Evolutionary conservation across 495 filamentous ascomycete species (phyloP).

Genomic region (Chlorociboria aeruginascens): DNA sequence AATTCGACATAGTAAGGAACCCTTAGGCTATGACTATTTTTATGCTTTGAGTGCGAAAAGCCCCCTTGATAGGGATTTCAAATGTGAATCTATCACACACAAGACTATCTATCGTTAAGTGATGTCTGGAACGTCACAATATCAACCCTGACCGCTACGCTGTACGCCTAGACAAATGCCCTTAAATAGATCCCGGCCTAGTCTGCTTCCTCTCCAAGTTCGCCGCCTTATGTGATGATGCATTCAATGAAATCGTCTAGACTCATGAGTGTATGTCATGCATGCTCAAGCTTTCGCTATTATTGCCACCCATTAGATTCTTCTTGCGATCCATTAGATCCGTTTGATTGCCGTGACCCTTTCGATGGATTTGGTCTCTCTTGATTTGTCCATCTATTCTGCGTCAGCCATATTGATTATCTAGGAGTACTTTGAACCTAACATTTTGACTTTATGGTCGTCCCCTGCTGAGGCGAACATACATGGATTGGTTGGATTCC

Average conservation of each 20-base stretch:
- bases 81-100: neutral
- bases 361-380: constrained; percentile 1
- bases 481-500: constrained; percentile 72
- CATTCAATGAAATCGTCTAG: neutral
- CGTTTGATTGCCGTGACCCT: neutral
- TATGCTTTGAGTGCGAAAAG: neutral
- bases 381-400: constrained; percentile 10
- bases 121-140: constrained; percentile 9
- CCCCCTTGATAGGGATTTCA: no score
- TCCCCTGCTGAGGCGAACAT: constrained; percentile 92
- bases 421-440: constrained; percentile 20
- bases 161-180: constrained; percentile 11
- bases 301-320: constrained; percentile 5
- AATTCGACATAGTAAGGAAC: neutral
- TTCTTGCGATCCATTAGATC: neutral
- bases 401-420: neutral
- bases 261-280: neutral
- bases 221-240: constrained; percentile 2
- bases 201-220: neutral
- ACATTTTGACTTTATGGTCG: constrained; percentile 81
- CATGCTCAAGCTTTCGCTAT: neutral
- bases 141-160: neutral
- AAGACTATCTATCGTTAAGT: constrained; percentile 3
- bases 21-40: neutral
- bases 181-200: neutral